phyloP scores from a whole-genome alignment of 1,139 yeast species.

The Lizanozyma gosingica region DNA sequence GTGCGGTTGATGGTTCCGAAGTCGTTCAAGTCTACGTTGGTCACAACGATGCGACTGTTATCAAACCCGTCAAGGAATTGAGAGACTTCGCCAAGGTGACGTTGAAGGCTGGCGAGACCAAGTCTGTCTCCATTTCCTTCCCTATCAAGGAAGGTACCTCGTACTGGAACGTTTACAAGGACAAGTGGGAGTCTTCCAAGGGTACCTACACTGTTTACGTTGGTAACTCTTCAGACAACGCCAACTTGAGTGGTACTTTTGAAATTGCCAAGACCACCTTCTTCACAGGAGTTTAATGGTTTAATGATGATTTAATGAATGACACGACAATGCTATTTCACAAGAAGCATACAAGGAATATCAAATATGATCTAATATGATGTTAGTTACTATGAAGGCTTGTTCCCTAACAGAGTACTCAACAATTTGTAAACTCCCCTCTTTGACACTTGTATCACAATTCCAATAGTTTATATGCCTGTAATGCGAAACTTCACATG shows the following conservation, averaged over 20 bases:
- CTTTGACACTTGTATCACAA: no score
- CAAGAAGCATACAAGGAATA: no score
- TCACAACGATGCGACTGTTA: conserved; percentile 15
- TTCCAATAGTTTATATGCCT: no score
- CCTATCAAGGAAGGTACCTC: conserved; percentile 26
- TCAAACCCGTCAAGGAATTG: conserved; percentile 26
- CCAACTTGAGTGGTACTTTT: conserved; percentile 8
- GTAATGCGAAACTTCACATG: no score
- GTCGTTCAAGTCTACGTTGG: conserved; percentile 23
- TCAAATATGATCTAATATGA: no score
- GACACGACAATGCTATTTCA: no score
- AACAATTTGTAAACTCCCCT: no score
- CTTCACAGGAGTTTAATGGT: conserved; percentile 12
- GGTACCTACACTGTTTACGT: conserved; percentile 23
- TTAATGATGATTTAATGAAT: no score
- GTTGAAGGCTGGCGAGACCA: conserved; percentile 18
- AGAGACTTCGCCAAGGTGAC: conserved; percentile 24
- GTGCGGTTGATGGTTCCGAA: conserved; percentile 22
- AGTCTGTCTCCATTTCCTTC: conserved; percentile 13
- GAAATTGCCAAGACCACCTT: conserved; percentile 6
- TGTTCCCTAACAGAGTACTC: no score
- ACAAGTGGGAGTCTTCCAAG: conserved; percentile 25
- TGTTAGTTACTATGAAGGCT: no score
- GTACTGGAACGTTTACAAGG: conserved; percentile 25
- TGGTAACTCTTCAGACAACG: conserved; percentile 22